Evolutionary conservation across 768 basidiomycete genomes (phyloP), one percentile per base, ranked within the genome.

Genomic region (Chiua virens): DNA sequence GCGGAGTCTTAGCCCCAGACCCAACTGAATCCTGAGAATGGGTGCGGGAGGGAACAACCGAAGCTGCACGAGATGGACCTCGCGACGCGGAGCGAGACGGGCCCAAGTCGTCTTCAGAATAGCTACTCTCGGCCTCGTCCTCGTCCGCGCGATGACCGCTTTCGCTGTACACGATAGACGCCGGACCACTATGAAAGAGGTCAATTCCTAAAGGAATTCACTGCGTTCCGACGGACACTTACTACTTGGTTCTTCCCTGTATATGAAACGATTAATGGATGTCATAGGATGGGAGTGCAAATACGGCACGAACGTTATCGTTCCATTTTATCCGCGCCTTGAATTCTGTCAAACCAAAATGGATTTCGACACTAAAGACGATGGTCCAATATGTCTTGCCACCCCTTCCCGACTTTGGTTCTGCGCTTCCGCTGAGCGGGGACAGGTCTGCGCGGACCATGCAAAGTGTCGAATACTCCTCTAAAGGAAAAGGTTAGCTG

Each of bases 381-480:
- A 91, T 89, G 14, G 84, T 89, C 87, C 87, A 91, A 56, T 89
- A 90, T 11, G 77, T 82, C 71, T 83, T 87, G 45, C 86, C 83
- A 41, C 76, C 79, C 57, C 68, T 80, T 1, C 86, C 82, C 6
- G 70, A 64, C 62, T 88, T 89, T 1, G 88, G 71, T 57, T 82
- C 79, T 1, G 88, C 87, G 56, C 86, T 89, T 18, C 83, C 79
- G 38, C 79, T 83, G 45, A 91, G 71, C 10, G 83, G 81, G 0
- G 88, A 90, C 52, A 89, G 62, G 62, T 91, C 88, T 15, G 88
- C 88, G 14, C 85, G 83, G 18, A 91, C 88, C 30, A 87, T 78
- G 63, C 87, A 91, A 4, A 91, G 69, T 0, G 87, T 91, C 2
- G 87, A 86, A 55, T 89, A 90, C 30, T 82, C 73, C 49, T 87